These are phyloP conservation scores for Podaxis sp. DNA, from an alignment of 768 basidiomycete species.

Conservation along the genomic window DNA sequence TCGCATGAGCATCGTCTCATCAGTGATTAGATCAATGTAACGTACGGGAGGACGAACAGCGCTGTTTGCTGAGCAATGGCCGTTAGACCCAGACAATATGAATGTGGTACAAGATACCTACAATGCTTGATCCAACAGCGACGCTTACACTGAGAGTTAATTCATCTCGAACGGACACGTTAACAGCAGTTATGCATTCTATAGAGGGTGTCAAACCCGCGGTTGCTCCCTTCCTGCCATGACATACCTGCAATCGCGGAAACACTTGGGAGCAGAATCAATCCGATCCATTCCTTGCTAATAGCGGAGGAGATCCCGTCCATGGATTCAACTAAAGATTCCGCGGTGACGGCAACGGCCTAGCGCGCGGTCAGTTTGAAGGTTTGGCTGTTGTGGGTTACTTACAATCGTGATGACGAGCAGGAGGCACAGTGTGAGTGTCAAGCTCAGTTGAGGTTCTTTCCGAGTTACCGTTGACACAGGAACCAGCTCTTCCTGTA, in stretches of 20 bases:
- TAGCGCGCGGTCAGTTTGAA: slow-evolving; percentile 20
- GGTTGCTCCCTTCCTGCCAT: not conserved
- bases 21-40: not conserved
- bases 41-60: slow-evolving; percentile 45
- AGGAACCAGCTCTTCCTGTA: not conserved
- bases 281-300: slow-evolving; percentile 84
- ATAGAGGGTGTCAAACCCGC: slow-evolving; percentile 14
- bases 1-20: not conserved
- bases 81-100: not conserved
- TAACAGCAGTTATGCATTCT: slow-evolving; percentile 90
- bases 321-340: slow-evolving; percentile 80
- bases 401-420: slow-evolving; percentile 62
- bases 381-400: slow-evolving; percentile 9
- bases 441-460: slow-evolving; percentile 57
- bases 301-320: slow-evolving; percentile 69
- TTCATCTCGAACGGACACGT: slow-evolving; percentile 84
- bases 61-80: slow-evolving; percentile 56
- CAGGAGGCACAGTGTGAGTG: slow-evolving; percentile 54
- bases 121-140: slow-evolving; percentile 77
- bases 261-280: slow-evolving; percentile 86
- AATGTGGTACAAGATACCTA: slow-evolving; percentile 30
- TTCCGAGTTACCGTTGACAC: slow-evolving; percentile 22
- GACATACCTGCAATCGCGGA: slow-evolving; percentile 69
- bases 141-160: slow-evolving; percentile 82
- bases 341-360: slow-evolving; percentile 57